Evolutionary conservation across 192 early-diverging fungal species (phyloP).

Genomic region (Entomortierella parvispora): DNA sequence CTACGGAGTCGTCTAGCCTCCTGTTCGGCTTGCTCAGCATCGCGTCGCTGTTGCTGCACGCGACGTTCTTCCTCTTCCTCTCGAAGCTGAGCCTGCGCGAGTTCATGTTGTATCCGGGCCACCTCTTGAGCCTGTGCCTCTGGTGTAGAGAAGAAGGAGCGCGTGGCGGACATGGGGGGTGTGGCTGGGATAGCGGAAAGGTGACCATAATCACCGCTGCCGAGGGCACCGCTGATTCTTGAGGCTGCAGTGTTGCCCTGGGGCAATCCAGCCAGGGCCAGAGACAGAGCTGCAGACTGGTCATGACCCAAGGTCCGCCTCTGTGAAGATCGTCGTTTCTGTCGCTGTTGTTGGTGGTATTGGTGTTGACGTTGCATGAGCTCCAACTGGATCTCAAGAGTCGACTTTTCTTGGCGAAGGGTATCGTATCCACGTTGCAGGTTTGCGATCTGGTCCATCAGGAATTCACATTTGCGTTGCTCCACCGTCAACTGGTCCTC

Average conservation of each 20-base stretch:
- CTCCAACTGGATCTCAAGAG: conserved; percentile 42
- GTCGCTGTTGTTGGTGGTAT: conserved; percentile 50
- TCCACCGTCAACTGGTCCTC: conserved; percentile 33
- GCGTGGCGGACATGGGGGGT: conserved; percentile 15
- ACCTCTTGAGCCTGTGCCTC: conserved; percentile 30
- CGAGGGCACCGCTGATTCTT: not conserved
- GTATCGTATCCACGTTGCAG: conserved; percentile 46
- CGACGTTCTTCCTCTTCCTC: conserved; percentile 19
- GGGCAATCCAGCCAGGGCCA: conserved; percentile 33
- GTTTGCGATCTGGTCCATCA: conserved; percentile 45
- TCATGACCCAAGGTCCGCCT: conserved; percentile 33
- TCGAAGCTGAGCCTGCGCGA: conserved; percentile 35
- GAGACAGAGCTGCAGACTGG: conserved; percentile 19
- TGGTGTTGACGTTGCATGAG: conserved; percentile 50
- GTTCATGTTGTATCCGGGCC: conserved; percentile 40
- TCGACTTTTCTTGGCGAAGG: conserved; percentile 43
- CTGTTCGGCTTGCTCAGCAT: conserved; percentile 31
- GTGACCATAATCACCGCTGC: not conserved
- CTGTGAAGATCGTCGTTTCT: conserved; percentile 46
- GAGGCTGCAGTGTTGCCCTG: too few relatives aligned
- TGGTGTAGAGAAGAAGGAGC: conserved; percentile 17
- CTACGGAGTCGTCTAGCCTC: conserved; percentile 26
- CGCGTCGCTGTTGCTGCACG: conserved; percentile 11
- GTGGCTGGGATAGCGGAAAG: conserved; percentile 15
- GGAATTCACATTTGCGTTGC: conserved; percentile 47